Percentiles rank a stretch among this genome's conserved stretches.
Evolutionary conservation across 495 filamentous ascomycete species (phyloP).

Genomic region (Talaromyces stipitatus): DNA sequence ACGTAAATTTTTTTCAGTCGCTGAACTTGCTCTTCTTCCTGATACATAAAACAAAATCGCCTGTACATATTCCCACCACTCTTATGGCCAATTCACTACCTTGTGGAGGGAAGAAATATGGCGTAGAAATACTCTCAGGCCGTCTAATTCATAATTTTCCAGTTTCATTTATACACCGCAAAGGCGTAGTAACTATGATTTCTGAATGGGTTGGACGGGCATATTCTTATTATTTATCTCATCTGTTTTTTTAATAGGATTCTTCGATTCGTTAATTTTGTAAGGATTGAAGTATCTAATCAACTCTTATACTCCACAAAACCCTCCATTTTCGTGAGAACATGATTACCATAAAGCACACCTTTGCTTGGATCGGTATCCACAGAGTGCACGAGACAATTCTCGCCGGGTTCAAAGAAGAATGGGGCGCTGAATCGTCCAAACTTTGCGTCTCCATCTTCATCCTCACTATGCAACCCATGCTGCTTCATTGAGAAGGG

Average conservation of each 20-base stretch:
- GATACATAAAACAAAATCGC: background rate
- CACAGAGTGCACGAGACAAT: constrained; percentile 29
- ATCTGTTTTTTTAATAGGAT: background rate
- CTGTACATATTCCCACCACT: constrained; percentile 1
- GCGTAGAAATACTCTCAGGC: background rate
- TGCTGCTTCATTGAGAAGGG: background rate
- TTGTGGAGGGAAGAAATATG: constrained; percentile 3
- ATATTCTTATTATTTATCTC: background rate
- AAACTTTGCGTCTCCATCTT: constrained; percentile 8
- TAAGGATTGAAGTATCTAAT: background rate
- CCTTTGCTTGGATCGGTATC: constrained; percentile 16
- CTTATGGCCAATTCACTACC: background rate
- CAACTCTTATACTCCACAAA: constrained; percentile 31
- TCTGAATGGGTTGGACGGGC: background rate
- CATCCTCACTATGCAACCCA: constrained; percentile 3
- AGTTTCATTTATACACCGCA: no score
- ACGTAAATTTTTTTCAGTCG: background rate
- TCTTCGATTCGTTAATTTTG: no score
- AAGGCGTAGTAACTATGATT: background rate
- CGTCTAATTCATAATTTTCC: background rate
- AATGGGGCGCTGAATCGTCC: constrained; percentile 40
- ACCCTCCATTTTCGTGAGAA: constrained; percentile 36
- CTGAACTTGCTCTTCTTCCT: background rate
- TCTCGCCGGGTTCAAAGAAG: constrained; percentile 41
- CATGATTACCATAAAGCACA: constrained; percentile 37